Base-by-base conservation (phyloP, 495 filamentous ascomycete genomes). In the Aspergillus sparsus region DNA sequence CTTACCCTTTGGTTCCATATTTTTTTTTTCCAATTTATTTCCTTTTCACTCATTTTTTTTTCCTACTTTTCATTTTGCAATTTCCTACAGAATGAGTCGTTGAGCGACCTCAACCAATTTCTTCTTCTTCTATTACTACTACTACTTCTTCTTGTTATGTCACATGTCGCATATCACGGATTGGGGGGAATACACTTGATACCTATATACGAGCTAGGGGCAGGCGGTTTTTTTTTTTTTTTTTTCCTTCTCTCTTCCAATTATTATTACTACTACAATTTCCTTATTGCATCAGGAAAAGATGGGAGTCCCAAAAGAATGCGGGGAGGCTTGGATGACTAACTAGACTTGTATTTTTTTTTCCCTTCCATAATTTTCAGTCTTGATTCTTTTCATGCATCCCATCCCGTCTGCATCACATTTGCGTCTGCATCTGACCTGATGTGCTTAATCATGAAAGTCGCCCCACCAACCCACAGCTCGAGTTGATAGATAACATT, bases 31-130 rank as follows among this genome's bases (percentile, higher is more conserved):
- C 37, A 52, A 53, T 62, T 52, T 50, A 66, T 32, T 53, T 59
- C 39, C 50, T 60, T 53, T 60, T 62, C 41, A 33, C 64, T 58
- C 62, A 59, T 59, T 57, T 44, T 27, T 32, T 59, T 51, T 63
- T 63, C 27, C 15, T 47, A 18, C 27, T 47, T 47, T 10, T 21
- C 15, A 47, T 21, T 8, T 16, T 21, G 44, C 10, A 46, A 33
- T 34, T 51, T 32, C 18, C 16, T 47, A 18, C 15, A 21, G 16
- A 10, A 18, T 18, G 9, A 18, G 44, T 47, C 44, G 44, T 47
- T 47, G 44, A 47, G 27, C 44, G 44, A 47, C 44, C 44, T 18
- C 44, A 15, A 7, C 27, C n/a, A 42, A 13, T 13, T 11, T 46
- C 42, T 4, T 46, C 7, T 16, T 16, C 15, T n/a, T 16, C 15